Percentiles rank a stretch among this genome's conserved stretches.
Evolutionary conservation across 2,329 filamentous ascomycete species (phyloP).

Genomic region (Pseudopithomyces maydicus): DNA sequence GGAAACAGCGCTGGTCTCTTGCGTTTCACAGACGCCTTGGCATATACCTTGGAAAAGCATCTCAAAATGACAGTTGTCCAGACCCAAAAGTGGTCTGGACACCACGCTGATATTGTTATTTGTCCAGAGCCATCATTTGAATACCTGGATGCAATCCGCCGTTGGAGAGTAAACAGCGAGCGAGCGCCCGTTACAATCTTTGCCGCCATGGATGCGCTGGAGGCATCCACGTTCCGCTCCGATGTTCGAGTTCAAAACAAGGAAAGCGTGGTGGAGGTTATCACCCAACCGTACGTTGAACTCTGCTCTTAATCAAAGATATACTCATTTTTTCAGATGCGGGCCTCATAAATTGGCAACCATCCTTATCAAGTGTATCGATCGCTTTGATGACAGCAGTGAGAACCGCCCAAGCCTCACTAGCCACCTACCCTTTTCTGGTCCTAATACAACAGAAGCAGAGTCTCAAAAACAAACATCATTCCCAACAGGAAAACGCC

Average conservation of each 20-base stretch:
- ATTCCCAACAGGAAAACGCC: neutral
- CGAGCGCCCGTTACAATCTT: constrained; percentile 36
- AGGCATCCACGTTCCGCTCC: constrained; percentile 39
- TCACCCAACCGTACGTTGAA: constrained; percentile 39
- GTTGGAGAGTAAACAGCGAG: constrained; percentile 2
- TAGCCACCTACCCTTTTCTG: neutral
- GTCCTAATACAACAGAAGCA: neutral
- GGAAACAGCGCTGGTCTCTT: constrained; percentile 18
- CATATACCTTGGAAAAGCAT: constrained; percentile 24
- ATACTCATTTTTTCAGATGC: constrained; percentile 23
- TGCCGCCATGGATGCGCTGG: constrained; percentile 37
- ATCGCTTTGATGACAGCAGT: constrained; percentile 23
- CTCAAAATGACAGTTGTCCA: constrained; percentile 35
- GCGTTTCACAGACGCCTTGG: constrained; percentile 28
- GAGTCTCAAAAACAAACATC: neutral
- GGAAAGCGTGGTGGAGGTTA: constrained; percentile 39
- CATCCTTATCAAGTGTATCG: constrained; percentile 34
- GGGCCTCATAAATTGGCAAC: constrained; percentile 40
- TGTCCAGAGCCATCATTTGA: constrained; percentile 40
- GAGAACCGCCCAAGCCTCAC: neutral
- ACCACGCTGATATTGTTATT: constrained; percentile 36
- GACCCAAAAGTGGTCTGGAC: constrained; percentile 27
- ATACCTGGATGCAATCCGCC: constrained; percentile 33
- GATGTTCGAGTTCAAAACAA: constrained; percentile 34
- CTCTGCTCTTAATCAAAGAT: neutral